Percentiles rank a stretch among this genome's conserved stretches.
Conservation (phyloP, 192 early-diverging fungal species). For the Glomus cerebriforme region DNA sequence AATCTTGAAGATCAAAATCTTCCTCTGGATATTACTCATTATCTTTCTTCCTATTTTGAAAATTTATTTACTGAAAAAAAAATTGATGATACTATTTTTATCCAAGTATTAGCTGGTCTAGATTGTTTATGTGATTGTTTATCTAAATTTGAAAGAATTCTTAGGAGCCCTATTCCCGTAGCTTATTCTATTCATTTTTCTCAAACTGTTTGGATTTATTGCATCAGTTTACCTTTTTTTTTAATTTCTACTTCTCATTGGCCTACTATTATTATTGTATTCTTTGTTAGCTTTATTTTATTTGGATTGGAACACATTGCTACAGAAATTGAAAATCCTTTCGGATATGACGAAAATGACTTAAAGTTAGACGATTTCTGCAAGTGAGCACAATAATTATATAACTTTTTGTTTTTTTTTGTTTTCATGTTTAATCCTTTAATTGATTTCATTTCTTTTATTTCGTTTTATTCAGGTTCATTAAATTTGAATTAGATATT, state of each 20-base stretch:
- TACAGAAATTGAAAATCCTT: constrained; percentile 92
- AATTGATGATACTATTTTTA: constrained; percentile 49
- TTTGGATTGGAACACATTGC: constrained; percentile 87
- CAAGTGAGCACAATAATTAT: constrained; percentile 43
- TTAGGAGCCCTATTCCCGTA: constrained; percentile 82
- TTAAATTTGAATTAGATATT: neutral
- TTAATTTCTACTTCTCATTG: constrained; percentile 54
- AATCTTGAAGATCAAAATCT: constrained; percentile 40
- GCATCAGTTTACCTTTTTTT: constrained; percentile 82
- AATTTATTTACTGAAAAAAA: constrained; percentile 36
- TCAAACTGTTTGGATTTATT: constrained; percentile 76
- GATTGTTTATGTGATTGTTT: constrained; percentile 59
- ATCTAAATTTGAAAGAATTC: constrained; percentile 80
- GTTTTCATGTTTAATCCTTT: neutral
- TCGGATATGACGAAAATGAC: constrained; percentile 81
- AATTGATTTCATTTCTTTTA: too few relatives aligned
- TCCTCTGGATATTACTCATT: constrained; percentile 64
- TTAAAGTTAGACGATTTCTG: constrained; percentile 61
- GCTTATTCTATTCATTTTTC: constrained; percentile 89
- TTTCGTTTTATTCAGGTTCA: neutral
- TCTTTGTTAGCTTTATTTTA: constrained; percentile 71
- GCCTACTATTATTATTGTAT: constrained; percentile 67
- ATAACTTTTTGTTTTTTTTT: too few relatives aligned
- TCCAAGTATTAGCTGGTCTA: constrained; percentile 50
- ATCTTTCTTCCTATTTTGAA: constrained; percentile 59